phyloP scores from a whole-genome alignment of 225 moss, liverwort and hornwort genomes.

The Antitrichia curtipendula region DNA sequence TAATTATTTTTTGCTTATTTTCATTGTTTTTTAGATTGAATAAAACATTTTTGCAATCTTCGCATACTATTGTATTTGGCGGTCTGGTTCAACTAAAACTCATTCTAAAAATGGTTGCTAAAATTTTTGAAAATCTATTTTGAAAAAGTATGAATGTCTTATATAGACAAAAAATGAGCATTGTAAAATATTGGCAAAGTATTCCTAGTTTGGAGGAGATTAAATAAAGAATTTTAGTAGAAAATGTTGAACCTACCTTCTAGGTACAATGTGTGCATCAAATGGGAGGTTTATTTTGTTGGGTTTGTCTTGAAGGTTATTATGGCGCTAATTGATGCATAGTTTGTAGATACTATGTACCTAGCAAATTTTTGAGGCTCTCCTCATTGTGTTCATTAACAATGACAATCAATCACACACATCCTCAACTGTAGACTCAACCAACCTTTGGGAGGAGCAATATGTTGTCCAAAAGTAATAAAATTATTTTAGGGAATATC shows the following conservation, averaged over 20 bases:
- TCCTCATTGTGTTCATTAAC: not conserved
- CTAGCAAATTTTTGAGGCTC: not conserved
- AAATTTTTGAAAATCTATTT: not conserved
- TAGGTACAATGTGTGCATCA: accelerated
- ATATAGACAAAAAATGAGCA: too few relatives aligned
- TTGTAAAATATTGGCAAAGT: not conserved
- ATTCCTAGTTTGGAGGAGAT: accelerated
- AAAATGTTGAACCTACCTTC: not conserved
- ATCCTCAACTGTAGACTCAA: not conserved
- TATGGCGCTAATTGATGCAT: not conserved
- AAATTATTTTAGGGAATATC: accelerated
- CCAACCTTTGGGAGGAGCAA: not conserved
- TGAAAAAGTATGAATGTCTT: not conserved
- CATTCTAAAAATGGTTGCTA: not conserved
- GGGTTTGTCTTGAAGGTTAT: not conserved
- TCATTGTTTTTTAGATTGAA: not conserved
- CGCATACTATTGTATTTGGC: accelerated
- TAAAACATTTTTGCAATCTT: not conserved
- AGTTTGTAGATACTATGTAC: not conserved
- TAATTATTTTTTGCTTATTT: not conserved
- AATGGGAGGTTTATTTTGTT: not conserved
- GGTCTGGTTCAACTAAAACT: accelerated
- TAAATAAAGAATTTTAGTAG: not conserved
- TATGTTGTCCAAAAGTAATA: not conserved
- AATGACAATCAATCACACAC: not conserved